Base-by-base conservation (phyloP, 176 grass and related monocot genomes). In the Cenchrus fungigraminus region DNA sequence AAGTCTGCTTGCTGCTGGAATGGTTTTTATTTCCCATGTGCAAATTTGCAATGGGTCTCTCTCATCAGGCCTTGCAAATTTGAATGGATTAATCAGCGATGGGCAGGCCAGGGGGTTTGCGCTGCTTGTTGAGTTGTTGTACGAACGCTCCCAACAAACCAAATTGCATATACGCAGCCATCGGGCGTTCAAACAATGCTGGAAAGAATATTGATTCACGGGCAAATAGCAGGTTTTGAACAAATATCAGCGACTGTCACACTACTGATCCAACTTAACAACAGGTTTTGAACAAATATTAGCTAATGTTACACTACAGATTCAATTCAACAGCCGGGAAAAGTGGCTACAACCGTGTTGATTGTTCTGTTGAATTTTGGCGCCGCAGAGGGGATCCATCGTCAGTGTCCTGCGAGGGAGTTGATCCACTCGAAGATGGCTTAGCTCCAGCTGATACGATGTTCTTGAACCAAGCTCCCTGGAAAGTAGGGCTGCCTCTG, bases 381-480 rank as follows among this genome's bases (percentile, higher is more conserved):
- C 0, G 60, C 51, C 73, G 89, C 34, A 83, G 68, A 37, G 63
- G 91, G 53, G 70, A 47, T 37, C 22, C 78, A 53, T 90, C 85
- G 6, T 78, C 91, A 71, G 74, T 63, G 9, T 90, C 89, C 37
- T 85, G 86, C 6, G 84, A 50, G 16, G 77, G 29, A 78, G 82
- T 79, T 71, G 97, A 91, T 63, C 45, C 82, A 58, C 94, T 92
- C 11, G 87, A 85, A 14, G 97, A 91, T 53, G 92, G 92, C 80
- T 97, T 99, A 34, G 84, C 90, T 1, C 94, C 91, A 12, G 88
- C 68, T 8, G 94, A 88, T 53, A 99, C 12, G 4, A 94, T 63
- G 83, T 96, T 99, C 87, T 96, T 99, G 77, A 94, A 86, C 97
- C 93, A 96, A 49, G 89, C 44, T 79, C 88, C 88, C 83, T 94